Base-by-base conservation (phyloP, 306 rosid species). In the Datisca glomerata region DNA sequence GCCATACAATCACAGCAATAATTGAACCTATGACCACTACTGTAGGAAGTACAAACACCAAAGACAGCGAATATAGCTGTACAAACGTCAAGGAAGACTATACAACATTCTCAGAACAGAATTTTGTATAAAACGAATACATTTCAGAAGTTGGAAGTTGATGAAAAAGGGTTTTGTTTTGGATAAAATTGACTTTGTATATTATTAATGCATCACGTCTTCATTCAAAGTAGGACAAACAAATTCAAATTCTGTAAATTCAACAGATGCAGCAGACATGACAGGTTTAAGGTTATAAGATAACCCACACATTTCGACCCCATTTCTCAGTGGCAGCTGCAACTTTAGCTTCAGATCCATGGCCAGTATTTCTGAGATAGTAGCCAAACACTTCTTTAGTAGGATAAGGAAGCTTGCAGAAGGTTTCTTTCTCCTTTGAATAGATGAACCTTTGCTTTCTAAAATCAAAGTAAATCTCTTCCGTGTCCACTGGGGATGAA, bases 391-490 rank as follows among this genome's bases (percentile, higher is more conserved):
- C 57, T 67, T 91, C 94, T 70, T 91, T 91, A 11, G 96, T 91
- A 45, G 96, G 98, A 62, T 84, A 91, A 24, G 86, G 53, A 64
- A 91, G 96, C 66, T 84, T 91, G 80, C 57, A 64, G 68, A 91
- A 91, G 12, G 69, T 80, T 22, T 78, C 74, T 53, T 64, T 68
- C 59, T 84, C 92, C 50, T 71, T 73, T 3, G 92, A 91, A 63
- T 70, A 80, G 38, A 78, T 75, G 55, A 80, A 91, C 24, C 80
- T 67, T 46, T 85, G 98, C 69, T 91, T 84, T 69, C 96, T 74
- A 70, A 91, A 91, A 65, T 84, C 96, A 54, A 91, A 91, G 74
- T 71, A 85, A 40, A 84, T 80, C 81, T 91, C 98, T 54, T 77
- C 93, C 10, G 18, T 8, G 60, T 87, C 81, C 33, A 14, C 45